Evolutionary conservation across 257 asterid genomes (phyloP).

Genomic region (Marsdenia floribunda): DNA sequence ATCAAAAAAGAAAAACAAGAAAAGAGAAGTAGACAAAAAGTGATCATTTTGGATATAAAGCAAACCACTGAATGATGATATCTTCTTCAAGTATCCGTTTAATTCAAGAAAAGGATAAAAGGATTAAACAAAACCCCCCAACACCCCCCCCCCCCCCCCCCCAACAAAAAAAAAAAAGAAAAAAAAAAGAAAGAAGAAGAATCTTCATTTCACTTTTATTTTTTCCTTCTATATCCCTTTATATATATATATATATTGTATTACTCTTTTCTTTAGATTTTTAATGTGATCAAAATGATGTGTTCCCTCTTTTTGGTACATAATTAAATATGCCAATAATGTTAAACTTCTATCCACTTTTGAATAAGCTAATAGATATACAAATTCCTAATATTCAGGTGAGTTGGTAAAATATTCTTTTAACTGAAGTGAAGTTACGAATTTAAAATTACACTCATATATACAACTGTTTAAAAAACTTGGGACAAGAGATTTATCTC

Average conservation of each 20-base stretch:
- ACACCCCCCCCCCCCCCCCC: too few species aligned
- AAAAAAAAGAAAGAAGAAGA: constrained; percentile 1
- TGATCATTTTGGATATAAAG: constrained; percentile 8
- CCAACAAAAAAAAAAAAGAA: neutral
- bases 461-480: too few species aligned
- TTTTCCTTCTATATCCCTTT: neutral
- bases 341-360: neutral
- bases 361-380: too few species aligned
- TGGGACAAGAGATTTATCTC: too few species aligned
- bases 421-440: too few species aligned
- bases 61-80: neutral
- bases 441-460: too few species aligned
- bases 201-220: constrained; percentile 5
- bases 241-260: neutral
- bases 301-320: constrained; percentile 8
- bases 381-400: too few species aligned
- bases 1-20: neutral
- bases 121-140: too few species aligned
- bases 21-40: constrained; percentile 9
- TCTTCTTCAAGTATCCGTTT: constrained; percentile 11
- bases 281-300: neutral
- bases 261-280: neutral
- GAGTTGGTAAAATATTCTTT: too few species aligned
- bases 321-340: neutral
- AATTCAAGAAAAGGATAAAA: constrained; percentile 16